A percentile compares a stretch with the other conserved stretches of the same genome.
phyloP scores from a whole-genome alignment of 495 filamentous ascomycete genomes.

The Baudoinia panamericana region DNA sequence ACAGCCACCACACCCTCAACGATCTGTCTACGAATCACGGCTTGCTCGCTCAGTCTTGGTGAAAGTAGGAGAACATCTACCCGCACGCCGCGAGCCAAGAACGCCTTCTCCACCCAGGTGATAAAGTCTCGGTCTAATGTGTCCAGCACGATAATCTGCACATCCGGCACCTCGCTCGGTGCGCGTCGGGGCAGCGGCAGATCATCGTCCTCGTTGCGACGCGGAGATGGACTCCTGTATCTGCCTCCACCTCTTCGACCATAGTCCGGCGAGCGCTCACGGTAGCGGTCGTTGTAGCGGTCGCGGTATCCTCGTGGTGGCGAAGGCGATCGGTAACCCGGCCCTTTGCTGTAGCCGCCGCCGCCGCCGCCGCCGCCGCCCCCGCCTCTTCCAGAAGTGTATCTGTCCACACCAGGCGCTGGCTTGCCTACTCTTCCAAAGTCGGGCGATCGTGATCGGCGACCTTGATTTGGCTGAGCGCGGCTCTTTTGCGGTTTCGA shows the following conservation, averaged over 20 bases:
- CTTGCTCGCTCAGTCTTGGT: slow-evolving; percentile 61
- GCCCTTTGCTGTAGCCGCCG: slow-evolving; percentile 59
- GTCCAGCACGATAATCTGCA: slow-evolving; percentile 73
- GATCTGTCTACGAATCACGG: slow-evolving; percentile 71
- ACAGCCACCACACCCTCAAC: slow-evolving; percentile 81
- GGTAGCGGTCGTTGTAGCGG: slow-evolving; percentile 39
- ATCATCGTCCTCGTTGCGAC: slow-evolving; percentile 35
- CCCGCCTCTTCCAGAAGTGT: slow-evolving; percentile 22
- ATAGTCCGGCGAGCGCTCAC: slow-evolving; percentile 35
- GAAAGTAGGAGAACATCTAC: slow-evolving; percentile 64
- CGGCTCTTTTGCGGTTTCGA: slow-evolving; percentile 63
- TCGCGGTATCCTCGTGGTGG: slow-evolving; percentile 49
- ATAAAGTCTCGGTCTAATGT: slow-evolving; percentile 73
- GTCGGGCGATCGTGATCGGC: slow-evolving; percentile 61
- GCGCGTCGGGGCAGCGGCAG: slow-evolving; percentile 61
- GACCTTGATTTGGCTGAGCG: slow-evolving; percentile 30
- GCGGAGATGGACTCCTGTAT: slow-evolving; percentile 51
- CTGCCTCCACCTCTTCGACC: slow-evolving; percentile 33
- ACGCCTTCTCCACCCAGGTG: slow-evolving; percentile 62
- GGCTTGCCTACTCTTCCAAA: slow-evolving; percentile 41
- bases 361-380: slow-evolving; percentile 17
- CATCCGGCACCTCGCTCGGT: slow-evolving; percentile 71
- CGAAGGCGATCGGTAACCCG: slow-evolving; percentile 29
- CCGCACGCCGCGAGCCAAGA: slow-evolving; percentile 54
- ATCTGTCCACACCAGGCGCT: slow-evolving; percentile 22